phyloP scores from a whole-genome alignment of 768 basidiomycete genomes.

The Tulasnella sp. region DNA sequence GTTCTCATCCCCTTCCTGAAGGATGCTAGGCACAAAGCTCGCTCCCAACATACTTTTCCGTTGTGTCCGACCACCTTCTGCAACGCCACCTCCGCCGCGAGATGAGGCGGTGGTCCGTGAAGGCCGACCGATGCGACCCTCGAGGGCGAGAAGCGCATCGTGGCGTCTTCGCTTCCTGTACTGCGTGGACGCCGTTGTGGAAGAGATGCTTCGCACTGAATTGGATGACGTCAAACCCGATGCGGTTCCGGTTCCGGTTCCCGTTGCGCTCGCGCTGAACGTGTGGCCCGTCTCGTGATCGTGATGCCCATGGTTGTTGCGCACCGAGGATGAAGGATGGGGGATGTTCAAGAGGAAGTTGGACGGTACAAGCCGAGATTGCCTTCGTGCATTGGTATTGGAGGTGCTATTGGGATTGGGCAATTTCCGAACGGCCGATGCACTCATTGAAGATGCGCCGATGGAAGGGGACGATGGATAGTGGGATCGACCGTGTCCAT shows the following conservation, averaged over 20 bases:
- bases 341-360: no score
- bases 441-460: no score
- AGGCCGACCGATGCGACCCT: constrained; percentile 1
- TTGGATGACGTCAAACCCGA: no score
- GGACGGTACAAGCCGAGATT: not conserved
- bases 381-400: no score
- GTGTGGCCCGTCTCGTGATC: not conserved
- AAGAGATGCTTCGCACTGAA: no score
- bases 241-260: no score
- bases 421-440: no score
- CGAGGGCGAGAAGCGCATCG: constrained; percentile 5
- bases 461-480: no score
- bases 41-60: not conserved
- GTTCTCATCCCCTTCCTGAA: constrained; percentile 11
- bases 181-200: not conserved
- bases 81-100: not conserved
- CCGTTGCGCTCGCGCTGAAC: no score
- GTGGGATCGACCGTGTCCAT: no score
- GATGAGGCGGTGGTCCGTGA: not conserved
- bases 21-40: constrained; percentile 12
- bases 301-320: constrained; percentile 1
- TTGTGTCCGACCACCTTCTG: no score
- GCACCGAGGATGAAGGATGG: not conserved
- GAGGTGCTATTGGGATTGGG: no score
- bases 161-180: constrained; percentile 2